Conservation (phyloP, 176 grass and related monocot species). For the Aegilops speltoides region DNA sequence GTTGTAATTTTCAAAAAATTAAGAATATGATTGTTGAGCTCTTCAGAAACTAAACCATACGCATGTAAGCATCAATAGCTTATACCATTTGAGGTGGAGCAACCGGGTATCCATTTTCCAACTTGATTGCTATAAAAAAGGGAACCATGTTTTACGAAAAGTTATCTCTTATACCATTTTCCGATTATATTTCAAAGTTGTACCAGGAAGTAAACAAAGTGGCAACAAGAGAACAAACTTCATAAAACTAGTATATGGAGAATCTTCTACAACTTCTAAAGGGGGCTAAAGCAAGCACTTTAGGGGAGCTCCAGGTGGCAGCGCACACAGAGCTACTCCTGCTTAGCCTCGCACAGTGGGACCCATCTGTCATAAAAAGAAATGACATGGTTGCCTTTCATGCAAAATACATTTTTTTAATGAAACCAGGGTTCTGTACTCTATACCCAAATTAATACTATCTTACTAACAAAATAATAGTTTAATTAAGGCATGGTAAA, state of each 20-base stretch:
- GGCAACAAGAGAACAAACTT: background rate
- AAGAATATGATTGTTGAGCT: background rate
- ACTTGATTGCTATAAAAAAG: background rate
- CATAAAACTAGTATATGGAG: background rate
- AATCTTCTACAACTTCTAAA: background rate
- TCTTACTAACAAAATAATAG: background rate
- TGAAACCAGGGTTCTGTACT: background rate
- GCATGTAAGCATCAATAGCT: background rate
- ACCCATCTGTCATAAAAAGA: background rate
- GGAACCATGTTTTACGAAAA: background rate
- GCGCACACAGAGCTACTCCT: background rate
- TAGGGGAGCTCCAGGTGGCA: background rate
- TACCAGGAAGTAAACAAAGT: background rate
- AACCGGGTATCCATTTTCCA: conserved; percentile 1
- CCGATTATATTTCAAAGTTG: background rate
- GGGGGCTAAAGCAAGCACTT: background rate
- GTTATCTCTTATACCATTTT: too few species aligned
- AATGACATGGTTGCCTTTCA: background rate
- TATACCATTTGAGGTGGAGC: background rate
- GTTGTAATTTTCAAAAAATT: background rate
- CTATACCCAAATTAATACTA: background rate
- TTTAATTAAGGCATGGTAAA: background rate
- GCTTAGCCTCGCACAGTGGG: background rate
- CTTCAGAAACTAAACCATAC: conserved; percentile 21
- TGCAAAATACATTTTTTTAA: background rate